These are phyloP conservation scores for Conoideocrella luteorostrata DNA, from an alignment of 2,329 filamentous ascomycete genomes.

Conservation along the genomic window DNA sequence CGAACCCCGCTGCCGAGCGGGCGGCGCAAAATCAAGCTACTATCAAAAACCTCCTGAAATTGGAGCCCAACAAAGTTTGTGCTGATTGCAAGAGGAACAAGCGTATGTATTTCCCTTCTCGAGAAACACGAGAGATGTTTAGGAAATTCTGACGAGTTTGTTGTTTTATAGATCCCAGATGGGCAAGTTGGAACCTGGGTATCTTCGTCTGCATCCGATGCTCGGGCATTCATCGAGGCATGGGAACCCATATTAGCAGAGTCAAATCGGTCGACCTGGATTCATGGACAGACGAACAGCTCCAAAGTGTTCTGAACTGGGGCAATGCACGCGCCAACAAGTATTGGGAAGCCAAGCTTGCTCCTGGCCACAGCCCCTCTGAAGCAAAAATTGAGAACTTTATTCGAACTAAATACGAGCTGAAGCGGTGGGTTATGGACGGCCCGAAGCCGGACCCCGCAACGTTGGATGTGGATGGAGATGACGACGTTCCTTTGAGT, in stretches of 20 bases:
- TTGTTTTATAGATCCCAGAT: constrained; percentile 72
- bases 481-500: constrained; percentile 69
- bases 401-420: constrained; percentile 97
- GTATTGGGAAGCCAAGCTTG: constrained; percentile 96
- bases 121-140: background rate
- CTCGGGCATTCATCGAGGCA: constrained; percentile 95
- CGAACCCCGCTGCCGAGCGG: constrained; percentile 75
- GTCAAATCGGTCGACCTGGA: constrained; percentile 98
- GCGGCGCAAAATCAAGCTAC: constrained; percentile 90
- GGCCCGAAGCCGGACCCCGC: constrained; percentile 90
- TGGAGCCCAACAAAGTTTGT: constrained; percentile 94
- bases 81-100: constrained; percentile 99
- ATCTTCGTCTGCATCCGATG: constrained; percentile 98
- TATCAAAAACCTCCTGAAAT: constrained; percentile 89
- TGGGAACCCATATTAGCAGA: constrained; percentile 97
- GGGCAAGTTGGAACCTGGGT: constrained; percentile 98
- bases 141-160: constrained; percentile 4
- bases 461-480: constrained; percentile 73
- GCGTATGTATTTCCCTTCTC: constrained; percentile 50
- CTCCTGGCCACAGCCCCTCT: constrained; percentile 82
- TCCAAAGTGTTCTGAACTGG: constrained; percentile 91
- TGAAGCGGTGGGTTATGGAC: constrained; percentile 99
- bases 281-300: constrained; percentile 96
- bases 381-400: constrained; percentile 99
- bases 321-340: constrained; percentile 95